Evolutionary conservation across 75 land plant genomes (phyloP).

Genomic region (Pinus taeda): DNA sequence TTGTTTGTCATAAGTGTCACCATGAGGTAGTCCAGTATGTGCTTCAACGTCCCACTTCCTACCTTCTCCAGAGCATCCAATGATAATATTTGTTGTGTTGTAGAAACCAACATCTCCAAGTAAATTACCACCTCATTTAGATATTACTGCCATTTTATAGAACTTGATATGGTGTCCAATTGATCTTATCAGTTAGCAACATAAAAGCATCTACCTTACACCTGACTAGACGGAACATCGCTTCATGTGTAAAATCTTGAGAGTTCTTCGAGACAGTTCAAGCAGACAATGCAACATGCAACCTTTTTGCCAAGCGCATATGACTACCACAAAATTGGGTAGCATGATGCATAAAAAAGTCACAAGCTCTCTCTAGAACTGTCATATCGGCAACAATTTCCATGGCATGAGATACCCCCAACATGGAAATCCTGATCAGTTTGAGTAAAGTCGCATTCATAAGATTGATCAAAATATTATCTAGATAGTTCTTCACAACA

Average conservation of each 20-base stretch:
- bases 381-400: too few relatives aligned
- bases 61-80: conserved; percentile 58
- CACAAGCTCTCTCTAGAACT: too few relatives aligned
- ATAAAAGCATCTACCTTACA: conserved; percentile 77
- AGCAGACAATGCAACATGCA: conserved; percentile 24
- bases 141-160: conserved; percentile 78
- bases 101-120: too few relatives aligned
- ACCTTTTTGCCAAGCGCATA: too few relatives aligned
- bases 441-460: too few relatives aligned
- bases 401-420: conserved; percentile 90
- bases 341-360: too few relatives aligned
- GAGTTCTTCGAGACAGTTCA: conserved; percentile 59
- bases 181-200: conserved; percentile 70
- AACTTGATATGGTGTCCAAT: conserved; percentile 87
- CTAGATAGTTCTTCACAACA: conserved; percentile 87
- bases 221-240: conserved; percentile 42
- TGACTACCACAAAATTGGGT: too few relatives aligned
- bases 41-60: conserved; percentile 63
- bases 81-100: conserved; percentile 57
- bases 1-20: conserved; percentile 66
- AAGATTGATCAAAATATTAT: conserved; percentile 50
- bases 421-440: conserved; percentile 20
- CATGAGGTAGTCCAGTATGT: conserved; percentile 79
- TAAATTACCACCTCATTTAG: conserved; percentile 90
- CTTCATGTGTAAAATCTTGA: conserved; percentile 44